A percentile compares a stretch with the other conserved stretches of the same genome.
Evolutionary conservation across 495 filamentous ascomycete genomes (phyloP).

Genomic region (Aspergillus incahuasiensis): DNA sequence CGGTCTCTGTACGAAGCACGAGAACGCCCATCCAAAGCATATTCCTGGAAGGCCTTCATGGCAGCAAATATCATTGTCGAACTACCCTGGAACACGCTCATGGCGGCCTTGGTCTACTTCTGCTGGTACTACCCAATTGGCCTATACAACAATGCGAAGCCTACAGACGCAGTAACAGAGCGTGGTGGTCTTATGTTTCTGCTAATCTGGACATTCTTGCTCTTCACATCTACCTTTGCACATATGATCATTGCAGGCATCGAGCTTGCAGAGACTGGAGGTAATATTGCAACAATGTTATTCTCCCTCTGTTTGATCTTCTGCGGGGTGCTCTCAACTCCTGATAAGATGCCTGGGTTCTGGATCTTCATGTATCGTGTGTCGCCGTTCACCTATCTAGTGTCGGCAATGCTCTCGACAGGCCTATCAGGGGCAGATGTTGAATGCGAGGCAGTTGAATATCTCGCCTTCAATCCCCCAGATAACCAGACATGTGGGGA

Average conservation of each 20-base stretch:
- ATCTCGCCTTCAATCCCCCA: slow-evolving; percentile 39
- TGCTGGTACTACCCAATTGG: slow-evolving; percentile 70
- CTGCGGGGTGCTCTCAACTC: slow-evolving; percentile 33
- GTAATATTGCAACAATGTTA: slow-evolving; percentile 56
- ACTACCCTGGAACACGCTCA: slow-evolving; percentile 65
- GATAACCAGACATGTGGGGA: slow-evolving; percentile 18
- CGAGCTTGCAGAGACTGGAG: slow-evolving; percentile 57
- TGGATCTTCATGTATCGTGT: slow-evolving; percentile 10
- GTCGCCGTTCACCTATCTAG: slow-evolving; percentile 24
- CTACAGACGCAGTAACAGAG: slow-evolving; percentile 40
- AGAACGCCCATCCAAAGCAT: slow-evolving; percentile 67
- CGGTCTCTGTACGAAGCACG: slow-evolving; percentile 68
- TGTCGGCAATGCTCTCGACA: slow-evolving; percentile 50
- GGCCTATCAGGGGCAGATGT: slow-evolving; percentile 52
- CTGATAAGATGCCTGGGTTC: slow-evolving; percentile 1
- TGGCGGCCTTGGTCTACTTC: slow-evolving; percentile 57
- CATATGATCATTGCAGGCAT: slow-evolving; percentile 63
- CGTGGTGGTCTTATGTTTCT: slow-evolving; percentile 58
- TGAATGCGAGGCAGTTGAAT: slow-evolving; percentile 52
- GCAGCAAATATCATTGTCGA: slow-evolving; percentile 67
- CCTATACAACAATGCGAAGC: slow-evolving; percentile 49
- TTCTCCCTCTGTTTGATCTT: slow-evolving; percentile 61
- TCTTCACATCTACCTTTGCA: slow-evolving; percentile 60
- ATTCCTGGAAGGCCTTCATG: slow-evolving; percentile 72
- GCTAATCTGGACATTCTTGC: slow-evolving; percentile 50